A percentile compares a stretch with the other conserved stretches of the same genome.
These are phyloP conservation scores for Amaranthus palmeri DNA, from an alignment of 148 eudicot genomes.

Conservation along the genomic window DNA sequence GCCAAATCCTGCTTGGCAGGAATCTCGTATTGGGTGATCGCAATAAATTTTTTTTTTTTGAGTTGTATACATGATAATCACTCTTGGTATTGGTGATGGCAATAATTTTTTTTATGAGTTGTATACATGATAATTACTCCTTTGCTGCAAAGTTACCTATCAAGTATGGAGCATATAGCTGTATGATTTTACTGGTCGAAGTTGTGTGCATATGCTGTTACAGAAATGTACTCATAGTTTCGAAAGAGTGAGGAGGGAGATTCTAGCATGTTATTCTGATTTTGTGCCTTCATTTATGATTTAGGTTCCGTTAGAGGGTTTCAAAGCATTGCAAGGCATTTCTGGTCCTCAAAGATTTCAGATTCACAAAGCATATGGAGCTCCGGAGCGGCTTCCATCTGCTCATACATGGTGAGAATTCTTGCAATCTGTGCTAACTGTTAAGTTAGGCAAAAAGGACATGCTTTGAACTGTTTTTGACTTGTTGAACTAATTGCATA, in stretches of 20 bases:
- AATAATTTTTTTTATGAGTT: no score
- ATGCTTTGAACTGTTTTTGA: background rate
- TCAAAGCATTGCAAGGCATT: constrained; percentile 92
- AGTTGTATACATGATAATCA: no score
- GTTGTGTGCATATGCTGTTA: background rate
- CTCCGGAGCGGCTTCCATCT: constrained; percentile 95
- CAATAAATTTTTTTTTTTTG: no score
- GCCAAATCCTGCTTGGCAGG: no score
- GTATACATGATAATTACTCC: no score
- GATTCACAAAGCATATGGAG: constrained; percentile 97
- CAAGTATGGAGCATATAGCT: no score
- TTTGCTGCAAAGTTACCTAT: no score
- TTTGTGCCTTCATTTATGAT: background rate
- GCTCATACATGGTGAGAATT: constrained; percentile 91
- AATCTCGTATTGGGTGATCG: no score
- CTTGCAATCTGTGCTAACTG: background rate
- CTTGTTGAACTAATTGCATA: background rate
- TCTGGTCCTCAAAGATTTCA: constrained; percentile 98
- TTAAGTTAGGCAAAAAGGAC: background rate
- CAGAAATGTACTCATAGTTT: background rate
- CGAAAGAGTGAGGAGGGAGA: background rate
- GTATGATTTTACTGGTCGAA: background rate
- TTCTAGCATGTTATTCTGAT: background rate
- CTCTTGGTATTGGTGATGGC: no score
- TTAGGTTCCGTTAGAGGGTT: constrained; percentile 96